Conservation (phyloP, 148 eudicot species). For the Euryodendron excelsum region DNA sequence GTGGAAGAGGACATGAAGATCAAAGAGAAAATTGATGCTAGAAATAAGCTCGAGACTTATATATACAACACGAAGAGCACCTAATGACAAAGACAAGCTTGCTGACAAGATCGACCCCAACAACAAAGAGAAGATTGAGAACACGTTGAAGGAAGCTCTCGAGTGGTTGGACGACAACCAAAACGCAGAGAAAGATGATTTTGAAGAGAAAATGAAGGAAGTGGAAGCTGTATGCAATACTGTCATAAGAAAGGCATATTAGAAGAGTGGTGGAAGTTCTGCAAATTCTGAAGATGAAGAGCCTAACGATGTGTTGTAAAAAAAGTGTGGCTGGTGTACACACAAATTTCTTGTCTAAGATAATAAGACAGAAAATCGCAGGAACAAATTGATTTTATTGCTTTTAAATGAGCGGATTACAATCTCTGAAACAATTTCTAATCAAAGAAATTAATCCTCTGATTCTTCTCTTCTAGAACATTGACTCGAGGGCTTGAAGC, state of each 20-base stretch:
- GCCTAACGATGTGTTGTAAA: slow-evolving; percentile 33
- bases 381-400: no score
- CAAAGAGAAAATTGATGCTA: slow-evolving; percentile 39
- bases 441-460: no score
- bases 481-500: no score
- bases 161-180: slow-evolving; percentile 59
- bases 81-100: slow-evolving; percentile 39
- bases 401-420: no score
- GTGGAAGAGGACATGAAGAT: slow-evolving; percentile 43
- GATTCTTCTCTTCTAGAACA: no score
- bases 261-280: slow-evolving; percentile 33
- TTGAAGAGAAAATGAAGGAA: slow-evolving; percentile 62
- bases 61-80: slow-evolving; percentile 53
- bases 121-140: slow-evolving; percentile 41
- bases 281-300: slow-evolving; percentile 27
- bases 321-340: no score
- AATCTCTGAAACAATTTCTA: no score
- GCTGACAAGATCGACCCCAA: slow-evolving; percentile 44
- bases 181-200: slow-evolving; percentile 40
- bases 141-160: slow-evolving; percentile 42
- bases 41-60: slow-evolving; percentile 46
- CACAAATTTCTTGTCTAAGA: no score
- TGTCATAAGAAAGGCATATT: slow-evolving; percentile 41
- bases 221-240: slow-evolving; percentile 53
- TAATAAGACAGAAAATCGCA: no score